These are phyloP conservation scores for Candida pseudoviswanathii DNA, from an alignment of 1,139 yeast genomes.

Conservation along the genomic window DNA sequence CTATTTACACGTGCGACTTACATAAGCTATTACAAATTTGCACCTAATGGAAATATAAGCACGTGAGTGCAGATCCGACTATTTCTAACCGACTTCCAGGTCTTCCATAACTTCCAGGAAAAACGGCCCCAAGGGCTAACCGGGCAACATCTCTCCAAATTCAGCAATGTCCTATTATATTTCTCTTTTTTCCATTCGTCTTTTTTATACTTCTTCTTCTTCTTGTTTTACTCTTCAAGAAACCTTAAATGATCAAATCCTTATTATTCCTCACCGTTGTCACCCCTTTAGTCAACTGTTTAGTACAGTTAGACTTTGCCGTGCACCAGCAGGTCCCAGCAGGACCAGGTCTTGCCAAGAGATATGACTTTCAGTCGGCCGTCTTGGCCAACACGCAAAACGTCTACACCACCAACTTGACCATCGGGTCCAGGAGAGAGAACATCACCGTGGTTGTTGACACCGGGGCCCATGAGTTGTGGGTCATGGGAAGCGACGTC, in stretches of 20 bases:
- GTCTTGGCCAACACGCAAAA: slow-evolving; percentile 1
- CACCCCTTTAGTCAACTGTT: neutral
- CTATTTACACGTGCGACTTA: no score
- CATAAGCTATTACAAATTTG: no score
- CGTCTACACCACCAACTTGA: slow-evolving; percentile 42
- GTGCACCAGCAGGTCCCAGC: neutral
- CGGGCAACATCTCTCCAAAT: no score
- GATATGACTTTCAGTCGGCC: neutral
- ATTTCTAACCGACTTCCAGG: no score
- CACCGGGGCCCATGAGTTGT: slow-evolving; percentile 49
- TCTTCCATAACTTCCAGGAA: no score
- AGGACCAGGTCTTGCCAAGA: neutral
- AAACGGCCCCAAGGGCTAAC: no score
- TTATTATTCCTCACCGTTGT: neutral
- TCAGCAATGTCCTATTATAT: no score
- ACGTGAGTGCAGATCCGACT: no score
- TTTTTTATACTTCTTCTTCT: neutral
- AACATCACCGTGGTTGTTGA: slow-evolving; percentile 38
- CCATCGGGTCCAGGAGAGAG: slow-evolving; percentile 35
- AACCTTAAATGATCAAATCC: neutral
- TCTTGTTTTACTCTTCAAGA: neutral
- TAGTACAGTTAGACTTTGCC: neutral
- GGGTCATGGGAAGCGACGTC: slow-evolving; percentile 28
- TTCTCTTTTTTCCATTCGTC: no score
- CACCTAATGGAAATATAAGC: no score